A percentile compares a stretch with the other conserved stretches of the same genome.
These are phyloP conservation scores for Termitomyces sp. DNA, from an alignment of 768 basidiomycete species.

Conservation along the genomic window DNA sequence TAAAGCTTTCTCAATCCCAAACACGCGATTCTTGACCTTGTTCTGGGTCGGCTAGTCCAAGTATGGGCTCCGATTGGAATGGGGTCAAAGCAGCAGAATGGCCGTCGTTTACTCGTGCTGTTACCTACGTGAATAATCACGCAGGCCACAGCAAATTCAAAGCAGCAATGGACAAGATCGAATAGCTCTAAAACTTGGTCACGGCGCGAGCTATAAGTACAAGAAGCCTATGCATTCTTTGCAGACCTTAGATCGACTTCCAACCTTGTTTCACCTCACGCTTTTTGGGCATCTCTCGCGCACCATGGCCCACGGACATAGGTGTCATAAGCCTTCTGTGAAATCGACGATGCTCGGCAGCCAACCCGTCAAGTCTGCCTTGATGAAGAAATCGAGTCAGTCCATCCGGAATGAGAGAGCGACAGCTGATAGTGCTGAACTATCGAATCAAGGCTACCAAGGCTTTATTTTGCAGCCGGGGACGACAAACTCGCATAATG, in stretches of 20 bases:
- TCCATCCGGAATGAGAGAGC: neutral
- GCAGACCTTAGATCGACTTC: neutral
- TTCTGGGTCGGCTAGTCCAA: neutral
- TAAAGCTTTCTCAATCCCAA: neutral
- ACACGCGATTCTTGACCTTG: neutral
- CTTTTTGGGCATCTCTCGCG: neutral
- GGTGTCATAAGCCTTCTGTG: neutral
- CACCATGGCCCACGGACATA: neutral
- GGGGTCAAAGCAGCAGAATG: neutral
- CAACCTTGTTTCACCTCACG: neutral
- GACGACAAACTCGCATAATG: neutral
- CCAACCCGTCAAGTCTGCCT: neutral
- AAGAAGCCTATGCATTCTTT: neutral
- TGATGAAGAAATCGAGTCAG: neutral
- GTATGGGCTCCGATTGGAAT: neutral
- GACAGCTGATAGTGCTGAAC: neutral
- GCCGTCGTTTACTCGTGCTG: neutral
- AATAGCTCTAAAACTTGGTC: neutral
- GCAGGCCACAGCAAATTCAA: neutral
- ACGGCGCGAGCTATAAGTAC: neutral
- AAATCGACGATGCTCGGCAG: neutral
- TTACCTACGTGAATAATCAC: neutral
- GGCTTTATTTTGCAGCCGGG: neutral
- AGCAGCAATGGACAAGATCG: neutral
- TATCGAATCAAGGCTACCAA: neutral